Evolutionary conservation across 179 eudicot species (phyloP).

Genomic region (Sideroxylon spinosum): DNA sequence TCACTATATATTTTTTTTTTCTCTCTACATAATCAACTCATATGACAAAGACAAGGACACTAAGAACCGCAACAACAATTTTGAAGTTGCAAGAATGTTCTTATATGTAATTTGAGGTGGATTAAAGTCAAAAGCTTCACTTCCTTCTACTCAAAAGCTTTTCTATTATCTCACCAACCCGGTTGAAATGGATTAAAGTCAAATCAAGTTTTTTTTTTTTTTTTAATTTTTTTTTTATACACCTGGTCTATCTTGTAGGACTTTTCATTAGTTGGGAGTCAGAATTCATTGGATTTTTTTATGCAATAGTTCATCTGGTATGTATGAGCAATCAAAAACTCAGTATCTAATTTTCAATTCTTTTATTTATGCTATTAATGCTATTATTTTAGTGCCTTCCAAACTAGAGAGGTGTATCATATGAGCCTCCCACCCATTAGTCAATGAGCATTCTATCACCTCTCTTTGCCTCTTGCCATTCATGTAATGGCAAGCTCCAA

Average conservation of each 20-base stretch:
- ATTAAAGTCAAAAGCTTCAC: no score
- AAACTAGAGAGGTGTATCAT: neutral
- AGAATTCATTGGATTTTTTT: neutral
- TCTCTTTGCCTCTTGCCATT: neutral
- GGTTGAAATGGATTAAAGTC: neutral
- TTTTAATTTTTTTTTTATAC: neutral
- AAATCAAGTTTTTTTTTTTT: neutral
- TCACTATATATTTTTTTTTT: neutral
- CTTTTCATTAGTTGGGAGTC: neutral
- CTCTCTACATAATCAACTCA: neutral
- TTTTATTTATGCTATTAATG: neutral
- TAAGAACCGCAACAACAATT: neutral
- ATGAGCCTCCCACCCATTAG: neutral
- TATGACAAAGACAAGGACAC: neutral
- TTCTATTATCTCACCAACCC: neutral
- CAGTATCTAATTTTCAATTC: neutral
- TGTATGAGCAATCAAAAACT: neutral
- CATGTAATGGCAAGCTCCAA: neutral
- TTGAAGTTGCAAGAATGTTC: neutral
- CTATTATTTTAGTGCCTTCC: neutral
- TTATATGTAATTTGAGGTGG: neutral
- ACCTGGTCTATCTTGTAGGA: neutral
- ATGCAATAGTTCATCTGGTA: neutral
- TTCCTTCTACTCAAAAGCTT: neutral
- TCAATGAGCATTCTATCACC: neutral